Conservation (phyloP, 2,329 filamentous ascomycete species). For the Aureobasidium sp. region DNA sequence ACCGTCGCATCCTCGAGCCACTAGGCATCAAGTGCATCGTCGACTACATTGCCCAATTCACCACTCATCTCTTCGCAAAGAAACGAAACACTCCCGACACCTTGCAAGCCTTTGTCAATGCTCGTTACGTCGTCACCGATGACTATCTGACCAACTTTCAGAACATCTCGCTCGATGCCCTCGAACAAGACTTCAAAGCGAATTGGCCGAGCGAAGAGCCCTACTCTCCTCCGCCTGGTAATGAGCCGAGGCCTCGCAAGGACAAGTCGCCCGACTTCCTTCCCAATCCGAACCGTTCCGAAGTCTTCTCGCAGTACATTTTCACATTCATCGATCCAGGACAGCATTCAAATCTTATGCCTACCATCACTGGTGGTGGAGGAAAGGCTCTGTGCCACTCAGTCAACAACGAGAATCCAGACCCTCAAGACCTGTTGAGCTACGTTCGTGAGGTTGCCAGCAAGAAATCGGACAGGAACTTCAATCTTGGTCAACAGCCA, state of each 20-base stretch:
- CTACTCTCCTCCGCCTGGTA: conserved; percentile 77
- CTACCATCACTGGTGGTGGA: conserved; percentile 79
- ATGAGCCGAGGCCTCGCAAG: conserved; percentile 74
- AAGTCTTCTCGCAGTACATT: conserved; percentile 86
- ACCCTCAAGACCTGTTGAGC: conserved; percentile 73
- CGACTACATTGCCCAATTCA: conserved; percentile 74
- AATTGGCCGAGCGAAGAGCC: conserved; percentile 81
- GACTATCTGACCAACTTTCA: conserved; percentile 64
- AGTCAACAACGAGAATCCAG: conserved; percentile 70
- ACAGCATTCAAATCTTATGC: conserved; percentile 80
- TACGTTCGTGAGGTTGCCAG: conserved; percentile 81
- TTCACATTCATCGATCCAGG: conserved; percentile 85
- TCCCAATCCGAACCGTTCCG: conserved; percentile 71
- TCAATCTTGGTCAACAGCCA: conserved; percentile 33
- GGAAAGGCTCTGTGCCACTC: conserved; percentile 82
- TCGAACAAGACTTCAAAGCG: conserved; percentile 83
- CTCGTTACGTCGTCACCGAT: conserved; percentile 77
- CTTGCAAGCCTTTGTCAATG: conserved; percentile 87
- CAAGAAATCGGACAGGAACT: conserved; percentile 64
- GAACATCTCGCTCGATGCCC: conserved; percentile 33
- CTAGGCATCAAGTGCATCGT: conserved; percentile 89
- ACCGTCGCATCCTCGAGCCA: conserved; percentile 75
- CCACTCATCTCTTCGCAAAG: conserved; percentile 89
- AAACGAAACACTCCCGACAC: conserved; percentile 93
- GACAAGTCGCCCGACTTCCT: conserved; percentile 68